These are phyloP conservation scores for Chrysopogon serrulatus DNA, from an alignment of 176 grass and related monocot species.

Conservation along the genomic window DNA sequence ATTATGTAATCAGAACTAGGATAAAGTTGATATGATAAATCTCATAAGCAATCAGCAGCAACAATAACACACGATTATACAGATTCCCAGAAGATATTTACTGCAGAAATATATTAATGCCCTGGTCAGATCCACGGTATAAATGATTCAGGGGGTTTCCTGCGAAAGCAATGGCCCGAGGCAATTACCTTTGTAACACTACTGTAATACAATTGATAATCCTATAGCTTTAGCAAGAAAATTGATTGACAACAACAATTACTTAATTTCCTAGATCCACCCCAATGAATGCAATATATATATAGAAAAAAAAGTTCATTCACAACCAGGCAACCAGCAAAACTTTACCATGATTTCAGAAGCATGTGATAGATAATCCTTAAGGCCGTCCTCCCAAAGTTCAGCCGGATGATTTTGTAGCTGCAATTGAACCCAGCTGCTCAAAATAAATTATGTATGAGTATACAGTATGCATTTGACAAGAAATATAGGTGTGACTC, in stretches of 20 bases:
- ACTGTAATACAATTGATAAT: neutral
- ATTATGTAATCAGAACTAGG: neutral
- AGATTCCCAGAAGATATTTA: neutral
- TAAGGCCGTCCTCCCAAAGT: conserved; percentile 86
- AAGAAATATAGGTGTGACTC: neutral
- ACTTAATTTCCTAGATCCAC: neutral
- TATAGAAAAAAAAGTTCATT: neutral
- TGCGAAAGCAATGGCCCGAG: neutral
- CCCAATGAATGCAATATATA: neutral
- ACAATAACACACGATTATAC: neutral
- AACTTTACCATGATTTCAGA: conserved; percentile 77
- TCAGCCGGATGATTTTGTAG: conserved; percentile 78
- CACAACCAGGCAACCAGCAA: neutral
- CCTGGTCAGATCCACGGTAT: neutral
- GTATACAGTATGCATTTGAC: neutral
- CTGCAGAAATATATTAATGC: neutral
- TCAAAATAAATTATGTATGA: conserved; percentile 22
- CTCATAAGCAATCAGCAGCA: neutral
- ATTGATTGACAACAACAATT: neutral
- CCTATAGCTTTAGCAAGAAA: neutral
- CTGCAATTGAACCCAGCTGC: conserved; percentile 90
- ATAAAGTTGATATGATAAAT: neutral
- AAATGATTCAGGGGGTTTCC: neutral
- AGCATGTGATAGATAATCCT: conserved; percentile 75
- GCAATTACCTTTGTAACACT: neutral